Conservation (phyloP, 1,284 basidiomycete genomes). For the Marasmius fiardii region DNA sequence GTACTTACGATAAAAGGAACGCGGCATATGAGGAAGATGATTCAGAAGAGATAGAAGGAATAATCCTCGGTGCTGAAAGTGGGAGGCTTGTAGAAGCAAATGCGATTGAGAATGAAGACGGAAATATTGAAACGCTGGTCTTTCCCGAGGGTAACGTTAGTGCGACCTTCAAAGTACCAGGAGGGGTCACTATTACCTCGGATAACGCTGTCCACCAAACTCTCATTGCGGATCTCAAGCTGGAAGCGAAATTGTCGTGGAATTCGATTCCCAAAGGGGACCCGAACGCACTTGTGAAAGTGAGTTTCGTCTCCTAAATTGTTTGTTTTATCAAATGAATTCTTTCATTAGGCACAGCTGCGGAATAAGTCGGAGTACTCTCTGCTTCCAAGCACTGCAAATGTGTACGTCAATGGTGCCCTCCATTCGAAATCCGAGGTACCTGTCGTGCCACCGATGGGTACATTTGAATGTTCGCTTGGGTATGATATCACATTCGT, state of each 20-base stretch:
- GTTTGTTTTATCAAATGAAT: neutral
- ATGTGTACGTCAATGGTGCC: neutral
- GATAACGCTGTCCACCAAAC: neutral
- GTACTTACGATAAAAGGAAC: slow-evolving; percentile 1
- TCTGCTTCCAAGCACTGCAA: neutral
- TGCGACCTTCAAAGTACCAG: neutral
- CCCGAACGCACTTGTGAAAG: neutral
- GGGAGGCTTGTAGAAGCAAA: neutral
- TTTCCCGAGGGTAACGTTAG: neutral
- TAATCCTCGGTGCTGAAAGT: neutral
- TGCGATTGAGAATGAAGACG: neutral
- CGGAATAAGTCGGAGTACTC: neutral
- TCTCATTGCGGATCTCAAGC: neutral
- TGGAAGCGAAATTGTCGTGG: neutral
- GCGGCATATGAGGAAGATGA: neutral
- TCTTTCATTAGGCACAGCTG: neutral
- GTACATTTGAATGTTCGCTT: neutral
- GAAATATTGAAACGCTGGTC: neutral
- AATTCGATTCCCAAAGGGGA: neutral
- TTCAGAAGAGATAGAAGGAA: neutral
- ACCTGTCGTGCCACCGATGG: neutral
- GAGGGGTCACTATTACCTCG: neutral
- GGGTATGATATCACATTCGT: neutral
- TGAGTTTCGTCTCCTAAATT: neutral
- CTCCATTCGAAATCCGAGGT: neutral